A percentile compares a stretch with the other conserved stretches of the same genome.
These are phyloP conservation scores for Scutellaria baicalensis DNA, from an alignment of 257 asterid species.

Conservation along the genomic window DNA sequence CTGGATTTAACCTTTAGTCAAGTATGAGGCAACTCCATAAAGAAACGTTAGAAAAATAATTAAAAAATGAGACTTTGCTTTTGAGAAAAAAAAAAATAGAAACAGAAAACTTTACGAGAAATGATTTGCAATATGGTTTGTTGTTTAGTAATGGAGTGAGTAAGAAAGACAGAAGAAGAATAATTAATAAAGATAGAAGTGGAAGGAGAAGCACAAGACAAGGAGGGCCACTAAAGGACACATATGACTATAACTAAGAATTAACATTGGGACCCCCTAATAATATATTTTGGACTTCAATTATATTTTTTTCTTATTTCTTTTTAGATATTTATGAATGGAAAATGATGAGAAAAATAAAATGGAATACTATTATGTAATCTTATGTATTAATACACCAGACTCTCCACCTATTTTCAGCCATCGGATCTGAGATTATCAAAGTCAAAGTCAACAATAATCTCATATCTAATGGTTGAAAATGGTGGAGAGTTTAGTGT, in stretches of 20 bases:
- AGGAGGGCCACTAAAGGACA: conserved; percentile 38
- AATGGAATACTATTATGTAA: neutral
- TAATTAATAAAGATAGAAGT: conserved; percentile 12
- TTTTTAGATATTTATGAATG: neutral
- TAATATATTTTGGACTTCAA: neutral
- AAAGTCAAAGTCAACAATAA: too few relatives aligned
- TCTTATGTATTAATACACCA: too few relatives aligned
- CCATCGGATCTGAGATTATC: too few relatives aligned
- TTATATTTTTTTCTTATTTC: neutral
- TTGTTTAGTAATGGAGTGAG: conserved; percentile 25
- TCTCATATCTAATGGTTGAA: too few relatives aligned
- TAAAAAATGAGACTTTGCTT: neutral
- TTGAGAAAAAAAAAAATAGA: neutral
- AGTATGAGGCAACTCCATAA: neutral
- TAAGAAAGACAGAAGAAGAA: conserved; percentile 19
- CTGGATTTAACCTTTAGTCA: conserved; percentile 12
- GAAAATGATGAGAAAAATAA: neutral
- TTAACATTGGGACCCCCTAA: conserved; percentile 8
- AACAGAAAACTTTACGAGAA: conserved; percentile 25
- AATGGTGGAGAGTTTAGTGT: too few relatives aligned
- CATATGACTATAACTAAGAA: conserved; percentile 5
- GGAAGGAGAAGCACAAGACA: conserved; percentile 34
- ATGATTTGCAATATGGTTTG: conserved; percentile 36
- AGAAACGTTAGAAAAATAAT: neutral
- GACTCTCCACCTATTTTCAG: too few relatives aligned